These are phyloP conservation scores for Sphenostylis stenocarpa DNA, from an alignment of 306 rosid species.

Conservation along the genomic window DNA sequence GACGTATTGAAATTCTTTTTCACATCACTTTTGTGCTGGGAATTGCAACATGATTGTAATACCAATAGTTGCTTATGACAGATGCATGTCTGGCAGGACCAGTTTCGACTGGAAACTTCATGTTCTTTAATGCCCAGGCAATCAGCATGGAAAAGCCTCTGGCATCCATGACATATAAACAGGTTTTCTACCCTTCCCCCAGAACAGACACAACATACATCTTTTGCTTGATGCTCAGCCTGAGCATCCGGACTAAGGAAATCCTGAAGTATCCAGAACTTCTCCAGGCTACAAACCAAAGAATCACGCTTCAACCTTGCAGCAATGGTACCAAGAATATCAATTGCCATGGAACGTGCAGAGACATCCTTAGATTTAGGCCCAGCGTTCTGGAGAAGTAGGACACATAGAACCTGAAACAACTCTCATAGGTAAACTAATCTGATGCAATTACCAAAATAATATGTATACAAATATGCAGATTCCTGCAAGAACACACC, in stretches of 20 bases:
- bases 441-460: slow-evolving; percentile 21
- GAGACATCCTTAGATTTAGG: slow-evolving; percentile 80
- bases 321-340: slow-evolving; percentile 96
- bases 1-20: slow-evolving; percentile 47
- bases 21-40: slow-evolving; percentile 59
- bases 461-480: slow-evolving; percentile 7
- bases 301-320: slow-evolving; percentile 99
- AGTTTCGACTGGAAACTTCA: slow-evolving; percentile 71
- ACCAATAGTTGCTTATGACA: slow-evolving; percentile 84
- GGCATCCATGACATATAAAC: slow-evolving; percentile 67
- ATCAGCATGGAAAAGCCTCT: slow-evolving; percentile 83
- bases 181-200: slow-evolving; percentile 62
- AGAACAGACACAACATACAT: slow-evolving; percentile 74
- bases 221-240: slow-evolving; percentile 50
- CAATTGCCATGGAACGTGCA: slow-evolving; percentile 91
- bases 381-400: slow-evolving; percentile 92
- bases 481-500: background rate
- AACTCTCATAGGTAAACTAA: slow-evolving; percentile 39
- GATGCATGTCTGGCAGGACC: slow-evolving; percentile 84
- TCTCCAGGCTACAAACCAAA: slow-evolving; percentile 62
- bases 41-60: slow-evolving; percentile 78
- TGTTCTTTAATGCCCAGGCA: slow-evolving; percentile 80
- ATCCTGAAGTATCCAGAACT: slow-evolving; percentile 82
- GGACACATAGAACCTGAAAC: slow-evolving; percentile 91
- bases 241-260: slow-evolving; percentile 49